Percentiles rank a stretch among this genome's conserved stretches.
phyloP scores from a whole-genome alignment of 169 alveolate genomes.

The Perkinsus olseni region DNA sequence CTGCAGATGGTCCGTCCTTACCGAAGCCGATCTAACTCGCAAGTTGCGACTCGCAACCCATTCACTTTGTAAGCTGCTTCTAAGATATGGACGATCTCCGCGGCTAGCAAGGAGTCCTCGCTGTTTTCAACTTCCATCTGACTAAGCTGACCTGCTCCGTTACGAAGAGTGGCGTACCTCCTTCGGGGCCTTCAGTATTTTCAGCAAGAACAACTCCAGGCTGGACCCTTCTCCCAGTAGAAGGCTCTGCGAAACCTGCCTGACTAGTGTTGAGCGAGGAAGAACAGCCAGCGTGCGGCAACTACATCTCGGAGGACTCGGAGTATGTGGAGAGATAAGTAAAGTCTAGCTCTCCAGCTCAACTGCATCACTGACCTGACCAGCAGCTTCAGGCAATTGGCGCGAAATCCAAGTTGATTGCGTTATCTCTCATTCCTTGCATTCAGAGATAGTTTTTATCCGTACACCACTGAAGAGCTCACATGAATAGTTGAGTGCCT shows the following conservation, averaged over 20 bases:
- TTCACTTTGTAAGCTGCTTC: background rate
- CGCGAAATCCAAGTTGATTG: too few relatives aligned
- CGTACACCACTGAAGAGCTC: background rate
- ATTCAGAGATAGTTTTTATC: background rate
- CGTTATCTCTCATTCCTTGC: too few relatives aligned
- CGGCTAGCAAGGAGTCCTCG: background rate
- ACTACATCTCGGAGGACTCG: background rate
- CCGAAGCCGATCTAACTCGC: too few relatives aligned
- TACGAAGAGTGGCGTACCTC: background rate
- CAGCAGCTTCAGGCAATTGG: too few relatives aligned
- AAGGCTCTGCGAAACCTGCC: background rate
- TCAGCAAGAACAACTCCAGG: background rate
- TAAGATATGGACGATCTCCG: background rate
- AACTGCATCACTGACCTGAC: background rate
- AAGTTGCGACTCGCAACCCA: background rate
- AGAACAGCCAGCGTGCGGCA: background rate
- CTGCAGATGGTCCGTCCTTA: background rate
- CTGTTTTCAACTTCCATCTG: background rate
- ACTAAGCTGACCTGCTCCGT: too few relatives aligned
- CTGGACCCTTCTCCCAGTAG: background rate
- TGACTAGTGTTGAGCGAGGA: background rate
- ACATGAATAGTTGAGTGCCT: background rate
- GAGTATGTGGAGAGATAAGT: background rate
- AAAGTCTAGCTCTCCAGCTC: background rate
- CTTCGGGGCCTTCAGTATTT: background rate